Evolutionary conservation across 1,284 basidiomycete species (phyloP), one percentile per base, ranked within the genome.

Genomic region (Lentinula novae-zelandiae): DNA sequence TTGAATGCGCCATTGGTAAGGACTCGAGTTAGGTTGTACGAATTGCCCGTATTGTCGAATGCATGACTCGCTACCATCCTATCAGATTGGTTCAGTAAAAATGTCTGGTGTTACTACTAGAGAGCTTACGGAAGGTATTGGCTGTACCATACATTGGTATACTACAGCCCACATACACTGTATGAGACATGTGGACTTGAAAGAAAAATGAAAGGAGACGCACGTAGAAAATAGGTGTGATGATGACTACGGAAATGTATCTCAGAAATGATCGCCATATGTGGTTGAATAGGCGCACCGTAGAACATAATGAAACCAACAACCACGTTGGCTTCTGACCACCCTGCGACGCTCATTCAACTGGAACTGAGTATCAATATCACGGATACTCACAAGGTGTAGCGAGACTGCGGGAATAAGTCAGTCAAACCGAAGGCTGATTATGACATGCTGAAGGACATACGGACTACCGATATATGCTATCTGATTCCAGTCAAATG

Each of bases 221-320:
- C 67, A 78, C 74, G 60, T 81, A 78, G 60, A 82, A 75, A 31
- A 84, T 75, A 0, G 92, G 92, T 12, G 85, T 83, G 49, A 93
- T 69, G 71, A 94, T 75, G 90, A 82, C 81, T 82, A 57, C 9
- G 80, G 63, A 79, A 61, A 22, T 9, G 62, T 27, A 40, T 27
- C 38, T 51, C 13, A 36, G 22, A 36, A 38, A 13, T 49, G 22
- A 9, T 2, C 7, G 17, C 31, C n/a, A 62, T 57, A n/a, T 5
- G 17, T 42, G 50, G 53, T 73, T 66, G 10, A 20, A 22, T 40
- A 10, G 70, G 68, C 71, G 78, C 64, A 83, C 84, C 86, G 71
- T 82, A 82, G 70, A 85, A 81, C 65, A 84, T 70, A 10, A 82
- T 70, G 68, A 85, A 85, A n/a, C 83, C 83, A 49, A 71, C 75